phyloP scores from a whole-genome alignment of 2,329 filamentous ascomycete species.

The Botryotinia calthae region DNA sequence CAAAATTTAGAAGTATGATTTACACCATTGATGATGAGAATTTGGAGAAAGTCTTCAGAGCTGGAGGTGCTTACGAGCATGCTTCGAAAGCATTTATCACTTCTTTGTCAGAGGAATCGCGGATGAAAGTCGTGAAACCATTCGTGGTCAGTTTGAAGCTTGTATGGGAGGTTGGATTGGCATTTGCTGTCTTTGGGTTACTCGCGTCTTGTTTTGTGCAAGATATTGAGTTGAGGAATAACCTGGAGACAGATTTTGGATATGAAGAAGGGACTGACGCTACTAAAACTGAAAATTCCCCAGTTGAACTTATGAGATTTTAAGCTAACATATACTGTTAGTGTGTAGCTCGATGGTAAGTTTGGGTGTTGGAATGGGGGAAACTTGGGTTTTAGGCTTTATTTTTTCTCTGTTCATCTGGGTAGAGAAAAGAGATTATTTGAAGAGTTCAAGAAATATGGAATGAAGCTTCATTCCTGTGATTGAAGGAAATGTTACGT shows the following conservation, averaged over 20 bases:
- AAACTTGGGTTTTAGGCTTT: fast-evolving
- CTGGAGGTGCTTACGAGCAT: not conserved
- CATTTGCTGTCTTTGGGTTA: not conserved
- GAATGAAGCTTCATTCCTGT: not conserved
- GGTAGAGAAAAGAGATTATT: not conserved
- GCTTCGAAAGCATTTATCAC: not conserved
- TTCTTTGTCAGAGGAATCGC: not conserved
- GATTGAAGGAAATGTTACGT: fast-evolving
- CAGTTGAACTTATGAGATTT: not conserved
- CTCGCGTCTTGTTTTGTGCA: not conserved
- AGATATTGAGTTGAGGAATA: not conserved
- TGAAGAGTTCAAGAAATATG: fast-evolving
- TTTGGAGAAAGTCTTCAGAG: not conserved
- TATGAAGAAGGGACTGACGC: not conserved
- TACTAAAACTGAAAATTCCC: not conserved
- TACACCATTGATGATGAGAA: not conserved
- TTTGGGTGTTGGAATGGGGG: not conserved
- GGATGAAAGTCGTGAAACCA: not conserved
- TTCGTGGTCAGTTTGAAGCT: not conserved
- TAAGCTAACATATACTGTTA: not conserved
- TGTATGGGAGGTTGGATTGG: not conserved
- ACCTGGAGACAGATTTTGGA: not conserved
- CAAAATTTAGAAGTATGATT: not conserved
- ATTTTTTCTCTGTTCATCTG: not conserved
- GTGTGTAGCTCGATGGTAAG: not conserved